Percentiles rank a stretch among this genome's conserved stretches.
Conservation (phyloP, 352 stramenopile species). For the Detonula confervacea region DNA sequence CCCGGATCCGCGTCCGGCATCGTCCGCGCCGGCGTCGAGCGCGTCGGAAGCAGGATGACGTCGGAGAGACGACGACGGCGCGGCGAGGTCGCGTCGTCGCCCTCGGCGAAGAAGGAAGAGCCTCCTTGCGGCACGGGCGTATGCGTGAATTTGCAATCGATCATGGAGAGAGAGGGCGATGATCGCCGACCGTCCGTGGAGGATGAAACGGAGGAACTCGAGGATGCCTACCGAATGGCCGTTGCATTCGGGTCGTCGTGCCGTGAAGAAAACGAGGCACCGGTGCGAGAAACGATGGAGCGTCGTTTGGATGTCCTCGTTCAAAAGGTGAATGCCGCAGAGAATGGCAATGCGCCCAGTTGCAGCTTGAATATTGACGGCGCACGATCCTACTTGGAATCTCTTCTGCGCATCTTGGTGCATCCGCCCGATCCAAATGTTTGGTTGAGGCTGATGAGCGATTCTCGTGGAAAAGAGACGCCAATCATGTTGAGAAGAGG, state of each 20-base stretch:
- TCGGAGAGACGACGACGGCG: neutral
- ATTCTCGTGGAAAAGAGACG: slow-evolving; percentile 48
- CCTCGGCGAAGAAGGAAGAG: neutral
- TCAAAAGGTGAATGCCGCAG: slow-evolving; percentile 3
- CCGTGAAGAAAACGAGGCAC: neutral
- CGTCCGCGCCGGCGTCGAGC: slow-evolving; percentile 31
- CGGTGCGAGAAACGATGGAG: slow-evolving; percentile 37
- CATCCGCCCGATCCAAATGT: slow-evolving; percentile 33
- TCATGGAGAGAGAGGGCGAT: slow-evolving; percentile 7
- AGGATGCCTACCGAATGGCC: slow-evolving; percentile 53
- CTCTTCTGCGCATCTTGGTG: slow-evolving; percentile 37
- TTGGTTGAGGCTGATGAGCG: slow-evolving; percentile 44
- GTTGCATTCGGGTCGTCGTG: slow-evolving; percentile 30
- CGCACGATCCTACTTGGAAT: slow-evolving; percentile 39
- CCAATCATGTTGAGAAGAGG: slow-evolving; percentile 44
- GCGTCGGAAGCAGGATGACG: slow-evolving; percentile 11
- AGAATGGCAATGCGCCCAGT: slow-evolving; percentile 1
- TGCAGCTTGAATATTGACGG: slow-evolving; percentile 29
- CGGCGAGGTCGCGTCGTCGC: neutral
- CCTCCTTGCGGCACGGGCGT: neutral
- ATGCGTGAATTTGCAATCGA: slow-evolving; percentile 8
- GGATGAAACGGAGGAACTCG: slow-evolving; percentile 26
- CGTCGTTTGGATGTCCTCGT: slow-evolving; percentile 43
- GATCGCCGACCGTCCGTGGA: neutral
- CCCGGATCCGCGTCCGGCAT: slow-evolving; percentile 26